These are phyloP conservation scores for Colletotrichum siamense DNA, from an alignment of 2,329 filamentous ascomycete genomes.

Conservation along the genomic window DNA sequence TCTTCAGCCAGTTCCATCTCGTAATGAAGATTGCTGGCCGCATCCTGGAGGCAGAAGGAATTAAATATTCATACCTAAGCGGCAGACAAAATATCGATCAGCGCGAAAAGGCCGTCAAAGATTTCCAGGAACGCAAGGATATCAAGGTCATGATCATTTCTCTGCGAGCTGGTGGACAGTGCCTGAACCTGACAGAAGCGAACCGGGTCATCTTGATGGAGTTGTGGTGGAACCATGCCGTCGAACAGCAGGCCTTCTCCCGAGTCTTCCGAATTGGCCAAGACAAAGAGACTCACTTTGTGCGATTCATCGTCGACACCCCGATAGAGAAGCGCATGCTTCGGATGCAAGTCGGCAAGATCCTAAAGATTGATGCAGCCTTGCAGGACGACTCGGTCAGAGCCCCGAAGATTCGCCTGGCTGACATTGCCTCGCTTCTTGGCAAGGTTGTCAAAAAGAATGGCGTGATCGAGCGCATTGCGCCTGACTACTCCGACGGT, in stretches of 20 bases:
- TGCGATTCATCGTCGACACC: conserved; percentile 59
- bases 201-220: conserved; percentile 62
- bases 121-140: no score
- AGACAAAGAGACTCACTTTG: conserved; percentile 64
- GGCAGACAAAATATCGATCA: no score
- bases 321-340: conserved; percentile 65
- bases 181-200: conserved; percentile 27
- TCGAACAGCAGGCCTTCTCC: conserved; percentile 65
- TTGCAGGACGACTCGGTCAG: neutral
- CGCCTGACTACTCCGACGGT: no score
- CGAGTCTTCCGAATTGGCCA: conserved; percentile 73
- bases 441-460: no score
- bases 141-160: no score
- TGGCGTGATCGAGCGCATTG: no score
- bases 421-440: neutral
- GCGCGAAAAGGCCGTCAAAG: no score
- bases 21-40: no score
- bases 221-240: conserved; percentile 24
- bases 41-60: no score
- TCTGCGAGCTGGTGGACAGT: no score
- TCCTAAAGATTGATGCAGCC: neutral
- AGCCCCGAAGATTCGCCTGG: neutral
- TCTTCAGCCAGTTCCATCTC: no score
- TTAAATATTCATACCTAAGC: no score
- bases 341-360: conserved; percentile 60